Conservation (phyloP, 2,329 filamentous ascomycete genomes). For the Cryphonectria radicalis region DNA sequence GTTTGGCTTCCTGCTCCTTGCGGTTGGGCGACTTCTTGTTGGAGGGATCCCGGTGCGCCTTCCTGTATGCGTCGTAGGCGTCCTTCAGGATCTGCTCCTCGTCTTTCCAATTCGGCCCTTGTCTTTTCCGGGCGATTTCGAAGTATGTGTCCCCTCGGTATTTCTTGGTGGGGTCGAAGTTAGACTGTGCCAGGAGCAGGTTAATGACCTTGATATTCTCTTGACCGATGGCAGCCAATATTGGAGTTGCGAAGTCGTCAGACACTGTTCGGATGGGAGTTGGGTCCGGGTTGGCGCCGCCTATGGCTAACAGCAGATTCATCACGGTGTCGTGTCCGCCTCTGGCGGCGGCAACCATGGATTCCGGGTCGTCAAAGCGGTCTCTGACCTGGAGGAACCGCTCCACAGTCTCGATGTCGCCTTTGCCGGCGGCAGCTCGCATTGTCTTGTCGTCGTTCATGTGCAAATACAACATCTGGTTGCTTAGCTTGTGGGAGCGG, state of each 20-base stretch:
- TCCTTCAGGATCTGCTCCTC: conserved; percentile 82
- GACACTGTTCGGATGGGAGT: conserved; percentile 60
- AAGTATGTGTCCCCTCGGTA: conserved; percentile 81
- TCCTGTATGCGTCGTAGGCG: conserved; percentile 69
- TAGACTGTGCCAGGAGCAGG: conserved; percentile 74
- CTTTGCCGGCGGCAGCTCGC: conserved; percentile 62
- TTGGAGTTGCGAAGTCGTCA: conserved; percentile 82
- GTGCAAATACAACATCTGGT: conserved; percentile 66
- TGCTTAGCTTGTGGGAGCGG: conserved; percentile 66
- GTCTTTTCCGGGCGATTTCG: conserved; percentile 81
- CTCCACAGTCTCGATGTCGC: conserved; percentile 65
- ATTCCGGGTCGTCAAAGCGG: conserved; percentile 74
- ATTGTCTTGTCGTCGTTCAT: conserved; percentile 63
- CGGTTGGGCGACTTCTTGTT: conserved; percentile 60
- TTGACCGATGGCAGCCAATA: conserved; percentile 91
- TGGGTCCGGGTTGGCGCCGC: conserved; percentile 70
- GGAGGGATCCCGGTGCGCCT: conserved; percentile 50
- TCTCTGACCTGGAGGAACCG: conserved; percentile 65
- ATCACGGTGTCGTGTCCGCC: conserved; percentile 90
- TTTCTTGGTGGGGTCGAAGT: conserved; percentile 81
- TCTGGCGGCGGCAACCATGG: conserved; percentile 87
- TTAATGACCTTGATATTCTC: conserved; percentile 84
- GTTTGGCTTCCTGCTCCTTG: conserved; percentile 48
- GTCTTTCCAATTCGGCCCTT: conserved; percentile 87
- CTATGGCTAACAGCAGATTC: conserved; percentile 74